phyloP scores from a whole-genome alignment of 495 filamentous ascomycete species.

The Penicillium steckii region DNA sequence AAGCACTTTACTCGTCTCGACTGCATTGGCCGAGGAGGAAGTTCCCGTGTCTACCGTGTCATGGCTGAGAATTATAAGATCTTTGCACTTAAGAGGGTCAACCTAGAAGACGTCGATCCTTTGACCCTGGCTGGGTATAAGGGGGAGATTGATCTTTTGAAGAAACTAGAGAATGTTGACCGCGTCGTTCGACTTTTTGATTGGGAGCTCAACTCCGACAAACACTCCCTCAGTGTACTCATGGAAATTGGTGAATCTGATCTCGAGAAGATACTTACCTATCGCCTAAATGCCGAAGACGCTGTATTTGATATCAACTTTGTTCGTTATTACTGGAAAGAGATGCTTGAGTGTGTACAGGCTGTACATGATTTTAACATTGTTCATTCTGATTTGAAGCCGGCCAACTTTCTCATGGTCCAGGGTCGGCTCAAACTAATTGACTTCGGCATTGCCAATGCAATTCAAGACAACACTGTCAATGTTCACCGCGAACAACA shows the following conservation, averaged over 20 bases:
- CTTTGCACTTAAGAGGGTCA: constrained; percentile 90
- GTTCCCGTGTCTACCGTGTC: constrained; percentile 90
- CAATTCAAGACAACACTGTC: constrained; percentile 93
- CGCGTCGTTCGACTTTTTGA: constrained; percentile 88
- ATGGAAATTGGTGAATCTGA: constrained; percentile 99
- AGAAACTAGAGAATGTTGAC: constrained; percentile 76
- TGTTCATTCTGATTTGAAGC: constrained; percentile 95
- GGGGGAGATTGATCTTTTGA: constrained; percentile 92
- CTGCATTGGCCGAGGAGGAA: constrained; percentile 87
- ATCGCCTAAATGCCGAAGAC: constrained; percentile 68
- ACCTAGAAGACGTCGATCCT: constrained; percentile 86
- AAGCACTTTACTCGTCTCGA: constrained; percentile 87
- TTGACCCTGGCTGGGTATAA: constrained; percentile 83
- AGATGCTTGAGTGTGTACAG: constrained; percentile 95
- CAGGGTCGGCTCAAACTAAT: constrained; percentile 83
- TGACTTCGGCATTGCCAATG: constrained; percentile 96
- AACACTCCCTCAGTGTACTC: constrained; percentile 83
- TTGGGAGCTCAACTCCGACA: constrained; percentile 87
- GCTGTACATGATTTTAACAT: constrained; percentile 86
- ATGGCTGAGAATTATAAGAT: constrained; percentile 96
- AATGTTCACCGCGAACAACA: constrained; percentile 96
- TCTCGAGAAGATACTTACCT: constrained; percentile 79
- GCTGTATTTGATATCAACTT: constrained; percentile 82
- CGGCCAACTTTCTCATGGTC: constrained; percentile 89
- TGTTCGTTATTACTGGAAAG: constrained; percentile 96